Percentiles rank a stretch among this genome's conserved stretches.
Conservation (phyloP, 2,329 filamentous ascomycete species). For the Neopestalotiopsis sp. region DNA sequence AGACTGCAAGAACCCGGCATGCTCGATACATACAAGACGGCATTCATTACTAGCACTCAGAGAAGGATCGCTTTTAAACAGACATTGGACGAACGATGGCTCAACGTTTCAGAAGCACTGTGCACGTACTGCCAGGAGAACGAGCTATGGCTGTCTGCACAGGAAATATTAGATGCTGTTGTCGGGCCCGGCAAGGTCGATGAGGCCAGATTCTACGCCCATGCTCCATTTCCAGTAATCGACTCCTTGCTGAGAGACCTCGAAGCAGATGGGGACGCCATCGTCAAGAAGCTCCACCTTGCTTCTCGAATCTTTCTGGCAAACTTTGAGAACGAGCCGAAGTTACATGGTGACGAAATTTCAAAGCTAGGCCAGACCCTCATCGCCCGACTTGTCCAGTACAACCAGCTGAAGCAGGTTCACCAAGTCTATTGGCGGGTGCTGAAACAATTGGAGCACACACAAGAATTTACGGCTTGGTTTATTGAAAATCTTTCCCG, state of each 20-base stretch:
- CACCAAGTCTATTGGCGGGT: constrained; percentile 41
- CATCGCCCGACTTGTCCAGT: constrained; percentile 35
- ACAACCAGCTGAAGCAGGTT: constrained; percentile 26
- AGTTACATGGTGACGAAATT: constrained; percentile 20
- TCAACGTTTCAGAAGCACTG: constrained; percentile 36
- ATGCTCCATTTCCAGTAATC: constrained; percentile 42
- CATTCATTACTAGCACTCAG: constrained; percentile 25
- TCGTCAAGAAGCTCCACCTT: constrained; percentile 24
- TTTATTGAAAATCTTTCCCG: constrained; percentile 38
- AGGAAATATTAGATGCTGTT: constrained; percentile 35
- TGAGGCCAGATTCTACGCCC: constrained; percentile 41
- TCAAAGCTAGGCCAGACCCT: constrained; percentile 33
- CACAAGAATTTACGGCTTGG: constrained; percentile 35
- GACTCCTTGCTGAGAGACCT: constrained; percentile 30
- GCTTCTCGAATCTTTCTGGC: constrained; percentile 40
- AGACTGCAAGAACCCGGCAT: constrained; percentile 22
- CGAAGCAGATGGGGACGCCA: constrained; percentile 18
- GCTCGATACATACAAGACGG: constrained; percentile 27
- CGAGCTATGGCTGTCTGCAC: constrained; percentile 38
- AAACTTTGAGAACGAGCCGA: constrained; percentile 31
- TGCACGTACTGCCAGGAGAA: constrained; percentile 39
- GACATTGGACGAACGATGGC: constrained; percentile 27
- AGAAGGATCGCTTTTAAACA: constrained; percentile 18
- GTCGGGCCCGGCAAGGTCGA: constrained; percentile 34
- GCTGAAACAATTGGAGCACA: constrained; percentile 28